Conservation (phyloP, 805 yeast genomes). For the Candida krabiensis region DNA sequence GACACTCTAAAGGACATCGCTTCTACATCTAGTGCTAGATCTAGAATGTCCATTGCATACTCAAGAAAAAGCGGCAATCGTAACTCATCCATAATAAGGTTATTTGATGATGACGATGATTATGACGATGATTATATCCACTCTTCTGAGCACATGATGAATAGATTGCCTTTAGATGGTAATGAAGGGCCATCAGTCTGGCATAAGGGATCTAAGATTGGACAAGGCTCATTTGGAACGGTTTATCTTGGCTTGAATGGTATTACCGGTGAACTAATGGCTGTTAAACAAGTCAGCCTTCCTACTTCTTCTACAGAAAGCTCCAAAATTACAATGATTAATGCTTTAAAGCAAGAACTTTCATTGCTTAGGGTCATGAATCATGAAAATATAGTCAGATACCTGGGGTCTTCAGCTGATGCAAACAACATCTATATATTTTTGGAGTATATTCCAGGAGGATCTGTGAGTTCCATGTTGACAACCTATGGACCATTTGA, state of each 20-base stretch:
- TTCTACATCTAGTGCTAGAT: slow-evolving; percentile 4
- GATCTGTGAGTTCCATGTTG: slow-evolving; percentile 53
- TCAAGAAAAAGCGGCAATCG: slow-evolving; percentile 18
- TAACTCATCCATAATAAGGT: slow-evolving; percentile 45
- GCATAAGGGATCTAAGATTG: slow-evolving; percentile 91
- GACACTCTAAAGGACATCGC: slow-evolving; percentile 6
- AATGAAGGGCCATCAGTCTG: slow-evolving; percentile 71
- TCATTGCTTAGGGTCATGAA: slow-evolving; percentile 70
- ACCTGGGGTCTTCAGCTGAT: slow-evolving; percentile 83
- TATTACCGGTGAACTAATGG: slow-evolving; percentile 92
- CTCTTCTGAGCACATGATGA: slow-evolving; percentile 40
- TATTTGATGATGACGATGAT: slow-evolving; percentile 42
- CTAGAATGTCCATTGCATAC: slow-evolving; percentile 23
- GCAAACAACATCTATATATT: slow-evolving; percentile 75
- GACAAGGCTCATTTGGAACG: slow-evolving; percentile 93
- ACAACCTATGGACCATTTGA: slow-evolving; percentile 61
- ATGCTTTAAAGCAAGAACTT: slow-evolving; percentile 84
- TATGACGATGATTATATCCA: slow-evolving; percentile 31
- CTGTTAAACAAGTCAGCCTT: slow-evolving; percentile 89
- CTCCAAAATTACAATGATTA: slow-evolving; percentile 52
- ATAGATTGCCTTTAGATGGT: slow-evolving; percentile 37
- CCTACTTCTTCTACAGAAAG: slow-evolving; percentile 39
- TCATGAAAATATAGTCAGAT: slow-evolving; percentile 91
- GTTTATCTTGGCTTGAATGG: slow-evolving; percentile 93
- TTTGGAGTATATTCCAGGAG: slow-evolving; percentile 48